Conservation (phyloP, 768 basidiomycete genomes). For the Crassisporium funariophilum region DNA sequence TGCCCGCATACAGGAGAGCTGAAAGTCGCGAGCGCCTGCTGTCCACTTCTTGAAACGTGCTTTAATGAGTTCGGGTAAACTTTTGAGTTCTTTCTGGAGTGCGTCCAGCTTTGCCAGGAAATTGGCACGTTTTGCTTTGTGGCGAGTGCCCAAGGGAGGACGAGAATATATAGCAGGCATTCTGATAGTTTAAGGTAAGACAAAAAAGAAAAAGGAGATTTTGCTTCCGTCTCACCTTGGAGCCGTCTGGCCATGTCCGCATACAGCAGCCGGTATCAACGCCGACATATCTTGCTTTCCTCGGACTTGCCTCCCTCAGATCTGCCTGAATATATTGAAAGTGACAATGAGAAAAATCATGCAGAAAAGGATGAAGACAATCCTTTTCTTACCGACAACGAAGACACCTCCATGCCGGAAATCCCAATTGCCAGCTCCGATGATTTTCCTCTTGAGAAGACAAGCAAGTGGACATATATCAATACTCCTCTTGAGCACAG, state of each 20-base stretch:
- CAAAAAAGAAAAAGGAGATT: too few species aligned
- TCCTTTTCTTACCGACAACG: not conserved
- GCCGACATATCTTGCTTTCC: not conserved
- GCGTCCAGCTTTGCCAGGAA: too few species aligned
- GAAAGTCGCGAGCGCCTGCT: not conserved
- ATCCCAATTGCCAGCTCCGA: too few species aligned
- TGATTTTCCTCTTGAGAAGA: too few species aligned
- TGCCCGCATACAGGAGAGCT: not conserved
- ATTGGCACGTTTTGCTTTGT: too few species aligned
- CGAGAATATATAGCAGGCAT: too few species aligned
- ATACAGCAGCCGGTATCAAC: not conserved
- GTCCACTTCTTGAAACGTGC: not conserved
- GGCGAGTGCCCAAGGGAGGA: not conserved
- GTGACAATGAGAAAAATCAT: not conserved
- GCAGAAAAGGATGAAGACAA: not conserved
- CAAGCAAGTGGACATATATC: too few species aligned
- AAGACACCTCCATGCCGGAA: not conserved
- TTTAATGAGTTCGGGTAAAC: not conserved
- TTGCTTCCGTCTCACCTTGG: too few species aligned
- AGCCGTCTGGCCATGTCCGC: not conserved
- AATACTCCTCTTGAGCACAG: too few species aligned
- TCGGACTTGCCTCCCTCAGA: not conserved
- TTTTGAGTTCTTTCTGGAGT: not conserved
- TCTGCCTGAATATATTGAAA: not conserved
- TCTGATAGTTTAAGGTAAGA: too few species aligned